phyloP scores from a whole-genome alignment of 192 early-diverging fungal species.

The Cladochytrium replicatum region DNA sequence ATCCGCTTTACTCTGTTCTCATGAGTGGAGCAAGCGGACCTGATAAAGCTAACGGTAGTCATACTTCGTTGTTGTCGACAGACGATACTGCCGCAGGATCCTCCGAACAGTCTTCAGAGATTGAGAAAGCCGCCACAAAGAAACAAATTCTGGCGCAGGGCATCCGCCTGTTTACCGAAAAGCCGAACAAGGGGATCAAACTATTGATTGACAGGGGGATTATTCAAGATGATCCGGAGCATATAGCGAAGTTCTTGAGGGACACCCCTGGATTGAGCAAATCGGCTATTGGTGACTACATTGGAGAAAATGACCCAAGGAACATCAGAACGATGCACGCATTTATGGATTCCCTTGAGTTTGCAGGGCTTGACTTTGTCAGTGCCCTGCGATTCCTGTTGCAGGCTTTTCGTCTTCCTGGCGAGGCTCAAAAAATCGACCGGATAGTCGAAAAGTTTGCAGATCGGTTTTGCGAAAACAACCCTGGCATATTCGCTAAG shows the following conservation, averaged over 20 bases:
- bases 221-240: slow-evolving; percentile 24
- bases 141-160: slow-evolving; percentile 35
- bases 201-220: slow-evolving; percentile 38
- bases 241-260: slow-evolving; percentile 39
- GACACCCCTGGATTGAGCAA: slow-evolving; percentile 35
- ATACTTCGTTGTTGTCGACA: too few relatives aligned
- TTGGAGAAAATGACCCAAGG: slow-evolving; percentile 41
- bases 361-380: slow-evolving; percentile 44
- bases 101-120: too few relatives aligned
- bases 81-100: too few relatives aligned
- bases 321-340: slow-evolving; percentile 48
- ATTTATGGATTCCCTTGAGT: slow-evolving; percentile 49
- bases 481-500: slow-evolving; percentile 47
- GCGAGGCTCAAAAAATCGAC: slow-evolving; percentile 60
- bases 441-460: slow-evolving; percentile 61
- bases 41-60: too few relatives aligned
- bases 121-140: slow-evolving; percentile 35
- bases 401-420: slow-evolving; percentile 51
- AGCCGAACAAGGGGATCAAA: slow-evolving; percentile 41
- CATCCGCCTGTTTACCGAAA: slow-evolving; percentile 41
- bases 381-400: slow-evolving; percentile 43
- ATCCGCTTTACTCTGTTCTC: slow-evolving; percentile 32
- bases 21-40: too few relatives aligned
- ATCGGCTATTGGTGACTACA: slow-evolving; percentile 46
- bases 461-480: slow-evolving; percentile 50